Evolutionary conservation across 2,329 filamentous ascomycete species (phyloP).

Genomic region (Ophiognomonia clavigignenti-juglandacearum): DNA sequence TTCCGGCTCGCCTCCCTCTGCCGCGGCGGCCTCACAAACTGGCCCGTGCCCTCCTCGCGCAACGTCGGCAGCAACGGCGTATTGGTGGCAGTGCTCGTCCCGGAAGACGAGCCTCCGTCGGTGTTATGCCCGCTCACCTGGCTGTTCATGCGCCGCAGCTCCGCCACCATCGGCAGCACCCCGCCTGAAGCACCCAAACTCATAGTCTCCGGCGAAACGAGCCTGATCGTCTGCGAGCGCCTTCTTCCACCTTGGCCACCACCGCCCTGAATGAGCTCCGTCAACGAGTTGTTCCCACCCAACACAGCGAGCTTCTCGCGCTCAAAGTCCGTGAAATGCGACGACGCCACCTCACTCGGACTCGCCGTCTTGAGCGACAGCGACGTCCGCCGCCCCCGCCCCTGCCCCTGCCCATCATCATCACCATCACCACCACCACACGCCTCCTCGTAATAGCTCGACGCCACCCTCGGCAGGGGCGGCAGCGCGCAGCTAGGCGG

Average conservation of each 20-base stretch:
- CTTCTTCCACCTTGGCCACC: no score
- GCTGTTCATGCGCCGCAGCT: constrained; percentile 56
- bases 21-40: constrained; percentile 25
- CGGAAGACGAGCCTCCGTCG: constrained; percentile 30
- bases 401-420: neutral
- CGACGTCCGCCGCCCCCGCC: constrained; percentile 12
- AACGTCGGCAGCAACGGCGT: constrained; percentile 34
- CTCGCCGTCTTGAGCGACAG: constrained; percentile 14
- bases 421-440: constrained; percentile 6
- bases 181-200: no score
- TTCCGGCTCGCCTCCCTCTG: constrained; percentile 32
- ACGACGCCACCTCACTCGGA: neutral
- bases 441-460: constrained; percentile 27
- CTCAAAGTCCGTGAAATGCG: constrained; percentile 10
- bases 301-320: constrained; percentile 8
- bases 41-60: constrained; percentile 28
- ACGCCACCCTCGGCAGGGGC: constrained; percentile 12
- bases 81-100: constrained; percentile 16
- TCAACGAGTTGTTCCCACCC: no score
- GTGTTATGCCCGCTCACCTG: constrained; percentile 40
- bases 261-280: no score
- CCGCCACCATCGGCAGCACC: constrained; percentile 40
- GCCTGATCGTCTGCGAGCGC: constrained; percentile 2
- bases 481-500: constrained; percentile 20
- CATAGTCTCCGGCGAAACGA: constrained; percentile 6